These are phyloP conservation scores for Zopfia rhizophila DNA, from an alignment of 2,329 filamentous ascomycete species.

Conservation along the genomic window DNA sequence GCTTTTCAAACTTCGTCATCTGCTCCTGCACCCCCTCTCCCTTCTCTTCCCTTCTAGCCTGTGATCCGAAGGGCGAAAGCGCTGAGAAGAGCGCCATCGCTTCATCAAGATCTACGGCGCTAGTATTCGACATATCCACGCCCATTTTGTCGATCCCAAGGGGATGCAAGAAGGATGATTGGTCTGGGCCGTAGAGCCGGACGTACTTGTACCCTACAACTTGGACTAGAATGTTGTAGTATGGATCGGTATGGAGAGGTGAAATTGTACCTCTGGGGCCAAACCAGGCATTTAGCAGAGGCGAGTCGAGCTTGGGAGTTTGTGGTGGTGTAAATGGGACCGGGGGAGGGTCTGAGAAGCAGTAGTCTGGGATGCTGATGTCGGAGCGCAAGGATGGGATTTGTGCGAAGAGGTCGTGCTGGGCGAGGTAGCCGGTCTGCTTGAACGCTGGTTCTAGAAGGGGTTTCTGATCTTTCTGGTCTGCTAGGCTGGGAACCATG, in stretches of 20 bases:
- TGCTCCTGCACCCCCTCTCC: slow-evolving; percentile 31
- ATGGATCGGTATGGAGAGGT: slow-evolving; percentile 91
- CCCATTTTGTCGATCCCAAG: slow-evolving; percentile 70
- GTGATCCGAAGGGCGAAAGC: slow-evolving; percentile 32
- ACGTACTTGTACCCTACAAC: slow-evolving; percentile 92
- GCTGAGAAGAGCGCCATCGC: slow-evolving; percentile 65
- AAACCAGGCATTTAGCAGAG: slow-evolving; percentile 90
- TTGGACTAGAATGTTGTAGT: slow-evolving; percentile 91
- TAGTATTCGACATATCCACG: slow-evolving; percentile 94
- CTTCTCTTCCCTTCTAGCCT: slow-evolving; percentile 9
- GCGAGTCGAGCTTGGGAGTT: slow-evolving; percentile 57
- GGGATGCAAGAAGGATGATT: slow-evolving; percentile 68
- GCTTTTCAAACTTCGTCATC: slow-evolving; percentile 54
- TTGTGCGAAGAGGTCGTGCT: slow-evolving; percentile 87
- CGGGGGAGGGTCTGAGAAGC: slow-evolving; percentile 74
- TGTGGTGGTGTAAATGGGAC: slow-evolving; percentile 25
- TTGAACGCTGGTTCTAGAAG: not conserved
- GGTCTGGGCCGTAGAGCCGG: slow-evolving; percentile 81
- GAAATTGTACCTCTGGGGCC: slow-evolving; percentile 89
- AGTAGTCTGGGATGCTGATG: slow-evolving; percentile 84
- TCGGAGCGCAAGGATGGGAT: slow-evolving; percentile 80
- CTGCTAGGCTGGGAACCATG: too few species aligned
- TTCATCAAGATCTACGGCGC: slow-evolving; percentile 76
- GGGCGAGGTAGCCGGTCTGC: slow-evolving; percentile 83
- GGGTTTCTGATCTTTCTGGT: too few species aligned